Conservation (phyloP, 352 stramenopile genomes). For the Pilasporangium apinafurcum region DNA sequence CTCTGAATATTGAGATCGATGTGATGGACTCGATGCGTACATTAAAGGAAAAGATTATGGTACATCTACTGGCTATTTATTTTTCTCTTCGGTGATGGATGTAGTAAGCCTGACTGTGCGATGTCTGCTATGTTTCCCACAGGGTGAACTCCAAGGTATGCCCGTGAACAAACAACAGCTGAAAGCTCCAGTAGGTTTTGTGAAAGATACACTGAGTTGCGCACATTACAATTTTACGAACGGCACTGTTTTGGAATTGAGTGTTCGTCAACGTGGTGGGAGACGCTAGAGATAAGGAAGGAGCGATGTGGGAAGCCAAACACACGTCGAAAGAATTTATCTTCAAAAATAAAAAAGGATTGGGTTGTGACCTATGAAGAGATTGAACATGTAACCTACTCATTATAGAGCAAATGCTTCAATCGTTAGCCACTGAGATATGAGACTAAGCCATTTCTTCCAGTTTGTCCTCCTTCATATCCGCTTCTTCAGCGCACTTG, state of each 20-base stretch:
- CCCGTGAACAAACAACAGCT: conserved; percentile 95
- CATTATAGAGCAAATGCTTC: no score
- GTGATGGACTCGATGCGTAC: conserved; percentile 87
- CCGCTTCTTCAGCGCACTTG: conserved; percentile 80
- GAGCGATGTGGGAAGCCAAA: not conserved
- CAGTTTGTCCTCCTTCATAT: conserved; percentile 66
- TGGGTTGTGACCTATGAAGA: no score
- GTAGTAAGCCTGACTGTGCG: not conserved
- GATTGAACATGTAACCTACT: no score
- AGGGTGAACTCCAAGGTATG: conserved; percentile 86
- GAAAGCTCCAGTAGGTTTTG: conserved; percentile 87
- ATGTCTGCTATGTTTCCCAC: conserved; percentile 1
- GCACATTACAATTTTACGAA: conserved; percentile 87
- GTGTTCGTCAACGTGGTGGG: conserved; percentile 72
- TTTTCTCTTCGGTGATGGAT: not conserved
- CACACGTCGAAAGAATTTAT: no score
- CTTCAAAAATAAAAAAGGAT: no score
- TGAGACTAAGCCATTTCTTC: conserved; percentile 15
- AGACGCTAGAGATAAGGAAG: conserved; percentile 25
- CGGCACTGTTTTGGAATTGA: conserved; percentile 64
- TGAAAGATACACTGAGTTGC: conserved; percentile 85
- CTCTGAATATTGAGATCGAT: conserved; percentile 83
- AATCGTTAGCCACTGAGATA: no score
- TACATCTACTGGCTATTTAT: conserved; percentile 6
- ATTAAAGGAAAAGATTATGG: conserved; percentile 89